Evolutionary conservation across 306 rosid species (phyloP), one percentile per base, ranked within the genome.

Genomic region (Adenanthera pavonina): DNA sequence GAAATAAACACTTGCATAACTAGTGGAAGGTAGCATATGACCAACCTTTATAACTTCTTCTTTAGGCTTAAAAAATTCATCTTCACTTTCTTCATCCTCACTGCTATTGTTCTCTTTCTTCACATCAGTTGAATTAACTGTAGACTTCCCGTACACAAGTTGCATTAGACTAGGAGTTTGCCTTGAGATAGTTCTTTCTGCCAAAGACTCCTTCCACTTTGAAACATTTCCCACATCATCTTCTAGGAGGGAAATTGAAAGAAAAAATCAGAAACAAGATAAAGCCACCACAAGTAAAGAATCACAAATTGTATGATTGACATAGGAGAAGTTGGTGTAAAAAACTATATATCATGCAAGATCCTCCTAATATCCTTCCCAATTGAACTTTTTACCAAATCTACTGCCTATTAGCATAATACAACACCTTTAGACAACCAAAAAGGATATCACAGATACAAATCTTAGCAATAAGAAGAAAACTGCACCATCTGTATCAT

Each of bases 151-250:
- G 69, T 95, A 95, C 57, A 95, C 98, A 66, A 90, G 89, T 87
- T 93, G 94, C 98, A 90, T 93, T 82, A 95, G 89, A 78, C 91
- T 92, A 76, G 87, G 77, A 69, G 80, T 69, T 84, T 88, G 89
- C 70, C 84, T 87, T 16, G 89, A 86, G 69, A 62, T 66, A 14
- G 94, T 77, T 87, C 90, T 91, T 82, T 90, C 89, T 12, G 80
- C 78, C 88, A 93, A 84, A 69, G 89, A 79, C 76, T 95, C 94
- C 78, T 93, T 95, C 98, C 99, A 95, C 88, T 88, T 92, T 60
- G 98, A 89, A 76, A 84, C 89, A 83, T 93, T 93, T 73, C 97
- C 98, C 87, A 84, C 60, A 72, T 43, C 88, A 72, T 86, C 88
- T 81, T 85, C 87, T 79, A 79, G 14, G 51, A 70, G 62, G 59